Conservation (phyloP, 768 basidiomycete species). For the Boletellus sp. region DNA sequence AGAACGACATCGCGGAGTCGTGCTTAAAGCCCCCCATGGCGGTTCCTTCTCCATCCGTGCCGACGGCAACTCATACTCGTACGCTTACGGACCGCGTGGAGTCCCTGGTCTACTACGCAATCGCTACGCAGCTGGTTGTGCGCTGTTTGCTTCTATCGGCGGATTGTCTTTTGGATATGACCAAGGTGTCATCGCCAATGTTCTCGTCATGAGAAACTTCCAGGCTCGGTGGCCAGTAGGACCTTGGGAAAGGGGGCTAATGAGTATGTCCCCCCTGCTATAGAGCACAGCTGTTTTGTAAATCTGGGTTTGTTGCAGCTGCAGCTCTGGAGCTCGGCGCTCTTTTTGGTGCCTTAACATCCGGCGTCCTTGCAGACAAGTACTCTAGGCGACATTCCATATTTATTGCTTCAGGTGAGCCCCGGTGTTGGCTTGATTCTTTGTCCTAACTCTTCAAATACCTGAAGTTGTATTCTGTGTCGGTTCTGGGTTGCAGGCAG, state of each 20-base stretch:
- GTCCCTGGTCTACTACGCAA: slow-evolving; percentile 61
- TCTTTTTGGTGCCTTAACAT: slow-evolving; percentile 65
- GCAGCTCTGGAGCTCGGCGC: slow-evolving; percentile 77
- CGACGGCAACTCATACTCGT: slow-evolving; percentile 45
- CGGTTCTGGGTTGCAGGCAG: slow-evolving; percentile 67
- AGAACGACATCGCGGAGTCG: slow-evolving; percentile 13
- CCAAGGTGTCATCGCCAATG: slow-evolving; percentile 83
- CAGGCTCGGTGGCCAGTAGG: slow-evolving; percentile 62
- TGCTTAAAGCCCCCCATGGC: slow-evolving; percentile 24
- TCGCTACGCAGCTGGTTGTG: slow-evolving; percentile 61
- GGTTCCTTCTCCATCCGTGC: slow-evolving; percentile 24
- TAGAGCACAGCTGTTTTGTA: not conserved
- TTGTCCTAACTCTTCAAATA: not conserved
- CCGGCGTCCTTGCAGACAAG: slow-evolving; percentile 66
- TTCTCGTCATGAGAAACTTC: slow-evolving; percentile 81
- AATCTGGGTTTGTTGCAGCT: slow-evolving; percentile 39
- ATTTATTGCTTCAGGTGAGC: slow-evolving; percentile 61
- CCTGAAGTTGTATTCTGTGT: slow-evolving; percentile 61
- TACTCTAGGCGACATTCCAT: slow-evolving; percentile 68
- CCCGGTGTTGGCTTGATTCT: not conserved
- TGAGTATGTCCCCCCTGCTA: slow-evolving; percentile 51
- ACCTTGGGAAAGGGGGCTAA: slow-evolving; percentile 68
- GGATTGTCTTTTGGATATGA: slow-evolving; percentile 81
- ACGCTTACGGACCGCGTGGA: slow-evolving; percentile 72
- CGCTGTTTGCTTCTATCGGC: slow-evolving; percentile 72